Percentiles rank a stretch among this genome's conserved stretches.
phyloP scores from a whole-genome alignment of 345 rosid species.

The Kandelia obovata region DNA sequence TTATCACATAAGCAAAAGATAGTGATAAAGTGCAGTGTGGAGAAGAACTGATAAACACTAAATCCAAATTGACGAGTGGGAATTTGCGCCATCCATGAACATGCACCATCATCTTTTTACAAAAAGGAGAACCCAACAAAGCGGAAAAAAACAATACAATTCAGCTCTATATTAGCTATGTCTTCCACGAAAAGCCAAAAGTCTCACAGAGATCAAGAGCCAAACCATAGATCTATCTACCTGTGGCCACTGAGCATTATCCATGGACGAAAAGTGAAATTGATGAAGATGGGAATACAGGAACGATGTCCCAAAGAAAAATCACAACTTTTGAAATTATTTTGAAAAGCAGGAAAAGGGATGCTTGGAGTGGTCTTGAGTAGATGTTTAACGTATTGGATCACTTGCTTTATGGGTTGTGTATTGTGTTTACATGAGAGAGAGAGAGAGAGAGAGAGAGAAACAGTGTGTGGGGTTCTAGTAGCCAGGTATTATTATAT shows the following conservation, averaged over 20 bases:
- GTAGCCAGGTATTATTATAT: neutral
- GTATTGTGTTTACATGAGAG: neutral
- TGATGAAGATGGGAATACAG: too few species aligned
- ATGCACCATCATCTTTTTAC: constrained; percentile 18
- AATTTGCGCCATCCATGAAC: constrained; percentile 40
- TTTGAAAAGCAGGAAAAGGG: too few species aligned
- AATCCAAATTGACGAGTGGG: constrained; percentile 38
- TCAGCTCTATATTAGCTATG: neutral
- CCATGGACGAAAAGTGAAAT: constrained; percentile 1
- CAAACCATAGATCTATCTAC: constrained; percentile 37
- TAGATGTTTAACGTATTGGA: neutral
- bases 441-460: neutral
- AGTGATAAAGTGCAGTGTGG: constrained; percentile 41
- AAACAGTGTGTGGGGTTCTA: neutral
- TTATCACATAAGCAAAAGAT: constrained; percentile 20
- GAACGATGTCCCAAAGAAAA: neutral
- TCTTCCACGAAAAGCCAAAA: constrained; percentile 1
- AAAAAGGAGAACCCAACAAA: constrained; percentile 17
- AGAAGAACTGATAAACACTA: constrained; percentile 34
- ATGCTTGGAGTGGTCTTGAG: neutral
- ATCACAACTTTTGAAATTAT: too few species aligned
- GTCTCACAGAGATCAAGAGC: constrained; percentile 5
- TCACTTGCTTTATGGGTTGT: constrained; percentile 15
- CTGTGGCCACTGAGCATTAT: constrained; percentile 98
- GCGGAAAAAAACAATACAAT: constrained; percentile 2